Conservation (phyloP, 2,329 filamentous ascomycete species). For the Trichoderma sp. region DNA sequence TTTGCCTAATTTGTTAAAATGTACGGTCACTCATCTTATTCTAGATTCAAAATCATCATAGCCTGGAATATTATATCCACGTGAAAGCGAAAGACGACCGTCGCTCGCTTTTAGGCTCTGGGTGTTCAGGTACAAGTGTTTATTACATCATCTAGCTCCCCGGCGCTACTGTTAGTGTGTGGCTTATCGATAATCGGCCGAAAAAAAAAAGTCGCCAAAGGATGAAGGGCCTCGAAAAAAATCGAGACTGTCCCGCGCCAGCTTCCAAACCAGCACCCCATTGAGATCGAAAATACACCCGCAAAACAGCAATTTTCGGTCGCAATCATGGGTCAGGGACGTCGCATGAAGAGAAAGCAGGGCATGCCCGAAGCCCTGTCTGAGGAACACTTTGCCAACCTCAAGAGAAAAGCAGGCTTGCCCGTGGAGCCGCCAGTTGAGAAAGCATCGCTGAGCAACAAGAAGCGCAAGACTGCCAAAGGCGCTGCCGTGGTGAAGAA, state of each 20-base stretch:
- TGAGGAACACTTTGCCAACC: conserved; percentile 70
- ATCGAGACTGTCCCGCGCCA: background rate
- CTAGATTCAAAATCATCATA: background rate
- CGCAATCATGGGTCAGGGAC: conserved; percentile 75
- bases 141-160: conserved; percentile 12
- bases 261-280: background rate
- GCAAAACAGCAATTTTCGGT: background rate
- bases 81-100: background rate
- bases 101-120: background rate
- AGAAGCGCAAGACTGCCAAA: conserved; percentile 49
- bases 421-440: conserved; percentile 58
- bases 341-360: conserved; percentile 89
- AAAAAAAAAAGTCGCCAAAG: conserved; percentile 23
- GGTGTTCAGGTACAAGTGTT: background rate
- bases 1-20: too few species aligned
- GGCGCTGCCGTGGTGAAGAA: conserved; percentile 30
- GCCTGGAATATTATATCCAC: background rate
- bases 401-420: conserved; percentile 80
- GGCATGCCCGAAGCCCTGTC: conserved; percentile 79
- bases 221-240: background rate
- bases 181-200: conserved; percentile 20
- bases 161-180: background rate
- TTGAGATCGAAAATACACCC: background rate
- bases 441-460: conserved; percentile 53
- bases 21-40: background rate